These are phyloP conservation scores for Dothistroma pini DNA, from an alignment of 2,329 filamentous ascomycete genomes.

Conservation along the genomic window DNA sequence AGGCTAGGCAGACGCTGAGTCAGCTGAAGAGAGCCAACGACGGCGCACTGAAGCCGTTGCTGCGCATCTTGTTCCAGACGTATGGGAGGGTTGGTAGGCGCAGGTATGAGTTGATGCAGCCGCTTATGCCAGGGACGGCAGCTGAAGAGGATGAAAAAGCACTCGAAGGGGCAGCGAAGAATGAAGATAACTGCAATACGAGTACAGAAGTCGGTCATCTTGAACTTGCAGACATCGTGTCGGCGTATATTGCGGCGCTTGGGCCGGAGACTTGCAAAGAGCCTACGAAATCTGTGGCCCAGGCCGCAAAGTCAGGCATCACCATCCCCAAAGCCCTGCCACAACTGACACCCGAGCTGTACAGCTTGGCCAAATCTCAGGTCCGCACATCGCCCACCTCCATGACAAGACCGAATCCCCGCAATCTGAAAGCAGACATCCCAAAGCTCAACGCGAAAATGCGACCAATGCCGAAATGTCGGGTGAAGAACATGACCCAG, in stretches of 20 bases:
- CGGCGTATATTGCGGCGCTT: background rate
- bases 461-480: conserved; percentile 44
- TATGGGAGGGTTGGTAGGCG: conserved; percentile 57
- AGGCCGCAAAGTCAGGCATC: background rate
- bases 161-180: background rate
- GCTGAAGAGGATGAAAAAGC: background rate
- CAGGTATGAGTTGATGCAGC: conserved; percentile 46
- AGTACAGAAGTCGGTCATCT: too few species aligned
- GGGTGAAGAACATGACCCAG: conserved; percentile 43
- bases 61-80: conserved; percentile 51
- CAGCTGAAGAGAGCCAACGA: conserved; percentile 52
- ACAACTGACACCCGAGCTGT: conserved; percentile 33
- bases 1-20: conserved; percentile 44
- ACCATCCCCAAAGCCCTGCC: conserved; percentile 27
- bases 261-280: background rate
- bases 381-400: conserved; percentile 29
- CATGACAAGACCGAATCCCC: conserved; percentile 27
- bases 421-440: conserved; percentile 30
- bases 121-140: conserved; percentile 14
- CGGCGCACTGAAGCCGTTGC: conserved; percentile 50
- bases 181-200: too few species aligned
- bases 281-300: background rate
- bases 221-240: too few species aligned
- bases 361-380: conserved; percentile 33
- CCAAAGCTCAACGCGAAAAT: conserved; percentile 47